These are phyloP conservation scores for Tetraselmis chui DNA, from an alignment of 139 green algal species.

Conservation along the genomic window DNA sequence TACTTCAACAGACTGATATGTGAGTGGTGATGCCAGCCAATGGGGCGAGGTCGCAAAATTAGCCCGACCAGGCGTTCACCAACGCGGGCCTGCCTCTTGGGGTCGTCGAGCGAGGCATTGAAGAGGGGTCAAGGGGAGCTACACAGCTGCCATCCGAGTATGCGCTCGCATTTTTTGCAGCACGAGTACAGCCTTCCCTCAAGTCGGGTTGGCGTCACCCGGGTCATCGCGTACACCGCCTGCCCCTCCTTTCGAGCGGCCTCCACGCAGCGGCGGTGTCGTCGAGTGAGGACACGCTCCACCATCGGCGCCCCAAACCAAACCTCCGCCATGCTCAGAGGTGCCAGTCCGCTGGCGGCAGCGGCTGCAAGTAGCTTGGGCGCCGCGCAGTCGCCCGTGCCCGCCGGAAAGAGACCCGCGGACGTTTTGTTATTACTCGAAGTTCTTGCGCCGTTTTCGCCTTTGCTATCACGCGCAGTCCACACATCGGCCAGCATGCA, in stretches of 20 bases:
- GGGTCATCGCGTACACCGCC: background rate
- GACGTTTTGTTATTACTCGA: too few relatives aligned
- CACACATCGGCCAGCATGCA: background rate
- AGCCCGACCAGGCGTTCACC: too few relatives aligned
- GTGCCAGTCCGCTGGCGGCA: slow-evolving; percentile 4
- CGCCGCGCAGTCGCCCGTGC: slow-evolving; percentile 38
- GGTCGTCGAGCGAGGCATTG: too few relatives aligned
- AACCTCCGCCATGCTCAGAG: slow-evolving; percentile 28
- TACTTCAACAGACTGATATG: too few relatives aligned
- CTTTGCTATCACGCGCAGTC: background rate
- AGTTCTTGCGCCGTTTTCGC: background rate
- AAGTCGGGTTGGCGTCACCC: background rate
- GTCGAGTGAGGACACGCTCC: background rate
- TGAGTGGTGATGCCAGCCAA: too few relatives aligned
- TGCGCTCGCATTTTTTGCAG: slow-evolving; percentile 30
- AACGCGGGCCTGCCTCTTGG: too few relatives aligned
- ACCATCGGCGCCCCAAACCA: slow-evolving; percentile 28
- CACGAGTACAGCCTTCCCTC: slow-evolving; percentile 24
- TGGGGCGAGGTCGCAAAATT: too few relatives aligned
- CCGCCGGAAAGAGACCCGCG: slow-evolving; percentile 21
- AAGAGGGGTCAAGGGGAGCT: too few relatives aligned
- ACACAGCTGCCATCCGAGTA: slow-evolving; percentile 36
- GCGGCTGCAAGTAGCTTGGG: slow-evolving; percentile 40
- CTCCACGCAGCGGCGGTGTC: background rate
- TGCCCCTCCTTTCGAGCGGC: slow-evolving; percentile 2